Evolutionary conservation across 2,329 filamentous ascomycete genomes (phyloP).

Genomic region (Nemania sp.): DNA sequence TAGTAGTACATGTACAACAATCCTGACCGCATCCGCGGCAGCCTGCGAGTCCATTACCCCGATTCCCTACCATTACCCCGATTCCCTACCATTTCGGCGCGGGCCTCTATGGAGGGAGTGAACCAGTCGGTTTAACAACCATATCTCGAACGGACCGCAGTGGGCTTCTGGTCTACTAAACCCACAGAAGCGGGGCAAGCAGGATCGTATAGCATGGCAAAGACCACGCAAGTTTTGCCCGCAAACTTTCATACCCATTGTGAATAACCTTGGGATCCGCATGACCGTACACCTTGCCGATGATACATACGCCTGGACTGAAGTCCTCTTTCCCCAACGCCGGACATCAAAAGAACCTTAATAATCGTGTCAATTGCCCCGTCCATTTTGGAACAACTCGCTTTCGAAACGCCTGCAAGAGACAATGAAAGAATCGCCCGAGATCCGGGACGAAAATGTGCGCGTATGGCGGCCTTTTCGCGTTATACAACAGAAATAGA

Average conservation of each 20-base stretch:
- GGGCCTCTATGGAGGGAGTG: neutral
- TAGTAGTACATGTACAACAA: conserved; percentile 36
- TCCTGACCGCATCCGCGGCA: conserved; percentile 19
- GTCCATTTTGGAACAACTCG: conserved; percentile 5
- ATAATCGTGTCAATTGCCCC: conserved; percentile 2
- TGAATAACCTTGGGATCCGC: conserved; percentile 9
- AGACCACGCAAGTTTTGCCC: neutral
- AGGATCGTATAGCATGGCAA: neutral
- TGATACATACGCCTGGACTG: conserved; percentile 16
- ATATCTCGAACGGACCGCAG: neutral
- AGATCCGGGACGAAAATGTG: conserved; percentile 1
- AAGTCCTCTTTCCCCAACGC: conserved; percentile 32
- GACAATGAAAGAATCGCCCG: conserved; percentile 1
- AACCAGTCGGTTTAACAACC: neutral
- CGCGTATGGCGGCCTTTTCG: neutral
- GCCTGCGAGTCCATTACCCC: neutral
- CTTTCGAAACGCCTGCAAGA: conserved; percentile 21
- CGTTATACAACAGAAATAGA: conserved; percentile 14
- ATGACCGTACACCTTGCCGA: conserved; percentile 5
- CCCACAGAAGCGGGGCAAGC: neutral
- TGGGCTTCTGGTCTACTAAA: neutral
- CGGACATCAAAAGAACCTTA: conserved; percentile 26
- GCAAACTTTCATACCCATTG: conserved; percentile 1
- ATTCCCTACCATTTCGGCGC: neutral
- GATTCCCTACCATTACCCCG: no score